Percentiles rank a stretch among this genome's conserved stretches.
phyloP scores from a whole-genome alignment of 2,329 filamentous ascomycete genomes.

The Plectosphaerella plurivora region DNA sequence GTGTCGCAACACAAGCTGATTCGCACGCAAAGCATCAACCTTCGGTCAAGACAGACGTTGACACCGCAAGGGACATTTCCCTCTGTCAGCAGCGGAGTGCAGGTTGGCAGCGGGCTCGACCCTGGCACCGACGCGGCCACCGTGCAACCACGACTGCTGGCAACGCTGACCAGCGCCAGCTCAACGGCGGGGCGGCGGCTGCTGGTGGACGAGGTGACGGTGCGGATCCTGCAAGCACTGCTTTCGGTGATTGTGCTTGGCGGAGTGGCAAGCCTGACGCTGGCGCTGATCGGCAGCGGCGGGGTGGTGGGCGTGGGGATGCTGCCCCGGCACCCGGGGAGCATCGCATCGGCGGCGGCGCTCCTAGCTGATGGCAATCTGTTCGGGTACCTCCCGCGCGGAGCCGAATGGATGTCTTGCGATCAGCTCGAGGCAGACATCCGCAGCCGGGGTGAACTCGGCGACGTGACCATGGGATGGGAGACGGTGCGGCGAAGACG shows the following conservation, averaged over 20 bases:
- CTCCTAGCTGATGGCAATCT: conserved; percentile 32
- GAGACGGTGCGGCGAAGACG: conserved; percentile 10
- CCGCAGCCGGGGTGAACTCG: conserved; percentile 5
- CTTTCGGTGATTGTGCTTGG: conserved; percentile 12
- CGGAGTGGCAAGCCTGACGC: conserved; percentile 7
- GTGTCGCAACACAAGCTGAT: conserved; percentile 29
- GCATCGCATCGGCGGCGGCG: conserved; percentile 30
- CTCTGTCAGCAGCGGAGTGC: not conserved
- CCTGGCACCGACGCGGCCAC: conserved; percentile 3
- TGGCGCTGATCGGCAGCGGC: conserved; percentile 13
- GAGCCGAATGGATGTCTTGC: conserved; percentile 18
- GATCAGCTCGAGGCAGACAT: not conserved
- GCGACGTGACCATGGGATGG: conserved; percentile 19
- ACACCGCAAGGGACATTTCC: conserved; percentile 6
- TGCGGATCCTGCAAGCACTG: conserved; percentile 26
- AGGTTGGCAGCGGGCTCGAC: conserved; percentile 5
- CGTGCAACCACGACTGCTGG: conserved; percentile 8
- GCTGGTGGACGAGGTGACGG: conserved; percentile 24
- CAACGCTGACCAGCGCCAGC: conserved; percentile 7
- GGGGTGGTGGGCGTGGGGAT: not conserved
- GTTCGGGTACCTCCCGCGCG: conserved; percentile 19
- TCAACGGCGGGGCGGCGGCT: conserved; percentile 12
- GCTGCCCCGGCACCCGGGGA: conserved; percentile 24
- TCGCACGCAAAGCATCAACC: conserved; percentile 27
- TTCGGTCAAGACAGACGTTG: conserved; percentile 12